These are phyloP conservation scores for Malus fusca DNA, from an alignment of 306 rosid species.

Conservation along the genomic window DNA sequence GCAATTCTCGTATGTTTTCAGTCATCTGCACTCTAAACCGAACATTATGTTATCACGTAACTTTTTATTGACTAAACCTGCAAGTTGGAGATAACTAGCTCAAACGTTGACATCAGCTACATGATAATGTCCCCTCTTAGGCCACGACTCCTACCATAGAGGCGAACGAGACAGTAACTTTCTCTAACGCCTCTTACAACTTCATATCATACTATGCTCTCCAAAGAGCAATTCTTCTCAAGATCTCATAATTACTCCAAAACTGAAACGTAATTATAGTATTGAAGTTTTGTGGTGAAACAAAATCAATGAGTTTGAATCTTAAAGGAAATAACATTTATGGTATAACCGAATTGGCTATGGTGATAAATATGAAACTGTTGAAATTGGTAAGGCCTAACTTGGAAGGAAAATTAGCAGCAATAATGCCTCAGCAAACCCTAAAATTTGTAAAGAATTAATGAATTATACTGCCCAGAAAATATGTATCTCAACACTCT, in stretches of 20 bases:
- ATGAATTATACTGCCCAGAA: conserved; percentile 45
- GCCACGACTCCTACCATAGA: neutral
- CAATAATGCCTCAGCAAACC: conserved; percentile 17
- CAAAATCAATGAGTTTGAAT: conserved; percentile 9
- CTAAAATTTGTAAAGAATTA: conserved; percentile 51
- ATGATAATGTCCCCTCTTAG: neutral
- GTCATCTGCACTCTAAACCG: neutral
- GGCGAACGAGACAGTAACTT: neutral
- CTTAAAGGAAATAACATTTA: conserved; percentile 19
- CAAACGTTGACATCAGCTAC: neutral
- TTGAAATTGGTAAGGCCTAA: conserved; percentile 8
- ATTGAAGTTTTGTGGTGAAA: conserved; percentile 15
- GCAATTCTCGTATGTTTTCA: neutral
- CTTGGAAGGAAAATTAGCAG: conserved; percentile 12
- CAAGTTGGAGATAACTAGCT: neutral
- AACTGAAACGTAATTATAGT: conserved; percentile 10
- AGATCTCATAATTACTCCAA: neutral
- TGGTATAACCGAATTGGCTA: conserved; percentile 10
- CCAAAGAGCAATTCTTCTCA: neutral
- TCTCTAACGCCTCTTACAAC: neutral
- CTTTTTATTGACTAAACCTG: no score
- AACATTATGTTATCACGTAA: neutral
- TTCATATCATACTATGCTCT: no score
- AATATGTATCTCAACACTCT: conserved; percentile 42
- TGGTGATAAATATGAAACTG: neutral